These are phyloP conservation scores for Xylaria castorea DNA, from an alignment of 495 filamentous ascomycete species.

Conservation along the genomic window DNA sequence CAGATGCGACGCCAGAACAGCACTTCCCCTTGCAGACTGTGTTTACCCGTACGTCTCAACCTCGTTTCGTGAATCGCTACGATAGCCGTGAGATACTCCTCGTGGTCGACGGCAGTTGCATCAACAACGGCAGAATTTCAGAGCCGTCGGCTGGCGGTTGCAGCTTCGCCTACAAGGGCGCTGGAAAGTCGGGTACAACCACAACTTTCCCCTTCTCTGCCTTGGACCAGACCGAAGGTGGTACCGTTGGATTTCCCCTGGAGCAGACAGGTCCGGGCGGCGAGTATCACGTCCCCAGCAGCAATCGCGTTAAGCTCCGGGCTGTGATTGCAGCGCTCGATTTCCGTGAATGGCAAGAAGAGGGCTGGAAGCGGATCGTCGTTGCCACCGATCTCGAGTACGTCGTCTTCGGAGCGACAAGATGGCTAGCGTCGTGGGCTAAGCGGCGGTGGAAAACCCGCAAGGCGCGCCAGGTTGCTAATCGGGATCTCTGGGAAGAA, in stretches of 20 bases:
- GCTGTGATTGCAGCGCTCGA: conserved; percentile 52
- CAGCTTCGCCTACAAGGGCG: conserved; percentile 45
- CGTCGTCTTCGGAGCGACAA: conserved; percentile 49
- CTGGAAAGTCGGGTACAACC: background rate
- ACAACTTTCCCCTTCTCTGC: conserved; percentile 28
- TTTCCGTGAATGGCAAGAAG: conserved; percentile 46
- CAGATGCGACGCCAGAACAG: conserved; percentile 37
- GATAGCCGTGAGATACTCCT: conserved; percentile 49
- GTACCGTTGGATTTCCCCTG: conserved; percentile 41
- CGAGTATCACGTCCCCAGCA: conserved; percentile 38
- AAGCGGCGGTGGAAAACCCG: conserved; percentile 44
- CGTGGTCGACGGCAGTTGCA: conserved; percentile 50
- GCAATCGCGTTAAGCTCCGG: conserved; percentile 54
- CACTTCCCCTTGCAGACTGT: conserved; percentile 46
- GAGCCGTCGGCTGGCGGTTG: conserved; percentile 41
- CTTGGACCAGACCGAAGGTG: conserved; percentile 18
- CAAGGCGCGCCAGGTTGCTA: conserved; percentile 33
- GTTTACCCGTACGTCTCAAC: conserved; percentile 32
- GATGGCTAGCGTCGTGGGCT: conserved; percentile 52
- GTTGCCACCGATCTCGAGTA: conserved; percentile 58
- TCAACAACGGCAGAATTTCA: conserved; percentile 44
- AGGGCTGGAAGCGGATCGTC: conserved; percentile 51
- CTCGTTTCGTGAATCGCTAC: conserved; percentile 48
- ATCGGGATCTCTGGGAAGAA: conserved; percentile 53
- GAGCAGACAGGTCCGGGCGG: conserved; percentile 41